phyloP scores from a whole-genome alignment of 2,329 filamentous ascomycete species.

The Colletotrichum kahawae region DNA sequence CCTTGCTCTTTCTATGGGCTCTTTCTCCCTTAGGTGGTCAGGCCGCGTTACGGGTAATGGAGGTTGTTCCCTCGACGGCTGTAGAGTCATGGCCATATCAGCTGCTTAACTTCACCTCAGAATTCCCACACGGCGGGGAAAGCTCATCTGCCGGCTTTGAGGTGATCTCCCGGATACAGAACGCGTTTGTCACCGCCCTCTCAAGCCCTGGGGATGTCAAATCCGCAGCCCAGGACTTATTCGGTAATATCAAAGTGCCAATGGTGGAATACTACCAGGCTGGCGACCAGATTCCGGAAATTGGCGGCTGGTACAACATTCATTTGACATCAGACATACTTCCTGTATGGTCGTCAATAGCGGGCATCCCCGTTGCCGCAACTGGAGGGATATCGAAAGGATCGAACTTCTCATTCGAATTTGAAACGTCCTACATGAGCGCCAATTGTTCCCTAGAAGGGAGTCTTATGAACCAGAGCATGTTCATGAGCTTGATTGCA shows the following conservation, averaged over 20 bases:
- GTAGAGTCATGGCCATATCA: background rate
- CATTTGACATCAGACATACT: background rate
- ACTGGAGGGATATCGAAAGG: background rate
- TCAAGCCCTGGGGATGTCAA: background rate
- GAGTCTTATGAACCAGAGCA: background rate
- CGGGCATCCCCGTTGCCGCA: background rate
- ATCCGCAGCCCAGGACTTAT: background rate
- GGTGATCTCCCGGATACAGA: background rate
- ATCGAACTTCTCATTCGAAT: background rate
- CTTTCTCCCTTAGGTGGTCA: background rate
- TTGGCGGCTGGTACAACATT: background rate
- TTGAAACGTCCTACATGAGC: background rate
- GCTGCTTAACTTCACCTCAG: background rate
- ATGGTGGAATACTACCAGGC: background rate
- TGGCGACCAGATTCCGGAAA: background rate
- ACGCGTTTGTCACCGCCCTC: background rate
- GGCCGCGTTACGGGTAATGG: background rate
- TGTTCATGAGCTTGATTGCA: background rate
- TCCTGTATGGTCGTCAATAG: background rate
- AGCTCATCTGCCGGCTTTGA: background rate
- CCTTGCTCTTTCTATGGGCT: background rate
- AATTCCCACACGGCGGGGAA: background rate
- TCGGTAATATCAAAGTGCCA: conserved; percentile 2
- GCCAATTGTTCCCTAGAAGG: background rate
- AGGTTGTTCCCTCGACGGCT: background rate